Conservation (phyloP, 75 land plant species). For the Cupressus sempervirens region DNA sequence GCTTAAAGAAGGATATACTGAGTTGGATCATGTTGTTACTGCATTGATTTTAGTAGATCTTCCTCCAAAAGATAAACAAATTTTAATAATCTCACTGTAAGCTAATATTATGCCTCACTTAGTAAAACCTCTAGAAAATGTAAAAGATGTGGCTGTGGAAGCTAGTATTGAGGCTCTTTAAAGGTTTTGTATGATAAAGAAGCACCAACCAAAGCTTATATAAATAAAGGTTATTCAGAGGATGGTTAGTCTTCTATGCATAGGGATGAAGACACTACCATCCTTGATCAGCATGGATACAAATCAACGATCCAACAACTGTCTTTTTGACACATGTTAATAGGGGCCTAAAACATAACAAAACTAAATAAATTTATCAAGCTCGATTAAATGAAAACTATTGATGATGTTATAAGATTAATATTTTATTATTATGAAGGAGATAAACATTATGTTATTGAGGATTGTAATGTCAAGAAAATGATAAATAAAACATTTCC, state of each 20-base stretch:
- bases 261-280: too few relatives aligned
- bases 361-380: too few relatives aligned
- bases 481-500: too few relatives aligned
- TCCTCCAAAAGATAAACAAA: conserved; percentile 17
- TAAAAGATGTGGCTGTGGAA: conserved; percentile 20
- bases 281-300: too few relatives aligned
- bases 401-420: too few relatives aligned
- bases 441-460: too few relatives aligned
- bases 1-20: conserved; percentile 12
- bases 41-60: conserved; percentile 17
- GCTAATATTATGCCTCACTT: conserved; percentile 18
- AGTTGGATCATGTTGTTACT: conserved; percentile 21
- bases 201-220: conserved; percentile 21
- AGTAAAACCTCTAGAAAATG: conserved; percentile 9
- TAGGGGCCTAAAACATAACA: too few relatives aligned
- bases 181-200: conserved; percentile 17
- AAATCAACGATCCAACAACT: too few relatives aligned
- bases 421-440: too few relatives aligned
- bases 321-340: too few relatives aligned
- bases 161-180: conserved; percentile 25
- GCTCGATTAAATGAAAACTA: too few relatives aligned
- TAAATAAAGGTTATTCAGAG: conserved; percentile 26
- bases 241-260: conserved; percentile 27
- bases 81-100: neutral
- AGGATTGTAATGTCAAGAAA: too few relatives aligned